These are phyloP conservation scores for Hevea brasiliensis DNA, from an alignment of 345 rosid genomes.

Conservation along the genomic window DNA sequence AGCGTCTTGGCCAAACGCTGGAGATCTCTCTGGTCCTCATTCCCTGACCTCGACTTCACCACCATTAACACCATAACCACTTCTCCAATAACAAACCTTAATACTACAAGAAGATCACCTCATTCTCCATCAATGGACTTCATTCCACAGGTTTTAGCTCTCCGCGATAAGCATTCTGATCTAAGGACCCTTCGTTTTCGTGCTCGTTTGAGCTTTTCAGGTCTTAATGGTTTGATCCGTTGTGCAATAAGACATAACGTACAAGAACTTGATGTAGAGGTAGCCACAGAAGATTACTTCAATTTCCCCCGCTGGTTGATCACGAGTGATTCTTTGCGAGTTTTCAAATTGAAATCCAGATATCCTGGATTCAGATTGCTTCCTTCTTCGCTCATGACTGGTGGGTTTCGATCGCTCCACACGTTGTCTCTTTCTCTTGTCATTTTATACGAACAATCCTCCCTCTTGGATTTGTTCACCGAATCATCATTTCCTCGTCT, in stretches of 20 bases:
- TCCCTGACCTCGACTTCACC: conserved; percentile 90
- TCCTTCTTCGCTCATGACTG: conserved; percentile 46
- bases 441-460: conserved; percentile 48
- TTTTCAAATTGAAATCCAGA: conserved; percentile 54
- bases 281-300: conserved; percentile 68
- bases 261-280: conserved; percentile 69
- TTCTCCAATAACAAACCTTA: background rate
- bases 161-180: conserved; percentile 49
- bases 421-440: conserved; percentile 56
- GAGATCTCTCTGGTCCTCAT: conserved; percentile 69
- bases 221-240: conserved; percentile 64
- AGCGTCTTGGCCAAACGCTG: conserved; percentile 63
- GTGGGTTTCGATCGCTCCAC: conserved; percentile 56
- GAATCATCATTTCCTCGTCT: conserved; percentile 65
- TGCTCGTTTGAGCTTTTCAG: conserved; percentile 55
- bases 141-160: conserved; percentile 42
- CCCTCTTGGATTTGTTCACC: conserved; percentile 57
- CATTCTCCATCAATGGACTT: conserved; percentile 32
- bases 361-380: conserved; percentile 76
- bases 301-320: conserved; percentile 71
- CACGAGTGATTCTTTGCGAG: conserved; percentile 48
- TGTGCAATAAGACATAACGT: conserved; percentile 66
- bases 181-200: conserved; percentile 63
- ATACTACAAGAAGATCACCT: conserved; percentile 11
- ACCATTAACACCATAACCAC: conserved; percentile 26